Percentiles rank a stretch among this genome's conserved stretches.
phyloP scores from a whole-genome alignment of 129 eudicot species.

The Gnaphalium uliginosum region DNA sequence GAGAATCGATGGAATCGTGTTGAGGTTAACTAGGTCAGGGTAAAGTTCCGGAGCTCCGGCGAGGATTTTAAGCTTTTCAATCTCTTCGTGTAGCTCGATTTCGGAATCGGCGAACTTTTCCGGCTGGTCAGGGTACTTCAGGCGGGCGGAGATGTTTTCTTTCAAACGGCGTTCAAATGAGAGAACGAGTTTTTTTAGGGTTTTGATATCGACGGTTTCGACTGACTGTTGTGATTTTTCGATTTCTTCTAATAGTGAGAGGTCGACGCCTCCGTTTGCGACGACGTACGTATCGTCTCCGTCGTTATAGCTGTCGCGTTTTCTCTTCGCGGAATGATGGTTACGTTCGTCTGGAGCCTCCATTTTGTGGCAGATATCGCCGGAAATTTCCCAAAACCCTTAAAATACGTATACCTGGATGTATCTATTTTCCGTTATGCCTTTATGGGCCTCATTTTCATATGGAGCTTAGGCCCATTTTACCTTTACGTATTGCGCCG shows the following conservation, averaged over 20 bases:
- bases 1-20: constrained; percentile 64
- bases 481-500: too few species aligned
- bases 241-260: constrained; percentile 62
- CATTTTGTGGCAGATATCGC: constrained; percentile 32
- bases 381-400: constrained; percentile 35
- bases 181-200: constrained; percentile 79
- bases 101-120: constrained; percentile 98
- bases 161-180: constrained; percentile 87
- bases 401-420: not conserved
- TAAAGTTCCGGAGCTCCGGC: constrained; percentile 91
- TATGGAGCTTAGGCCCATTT: too few species aligned
- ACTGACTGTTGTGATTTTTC: constrained; percentile 61
- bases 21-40: constrained; percentile 70
- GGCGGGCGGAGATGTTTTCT: constrained; percentile 93
- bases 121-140: constrained; percentile 87
- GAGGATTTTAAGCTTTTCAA: constrained; percentile 85
- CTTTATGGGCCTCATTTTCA: constrained; percentile 20
- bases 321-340: constrained; percentile 53
- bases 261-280: constrained; percentile 45
- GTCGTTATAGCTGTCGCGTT: constrained; percentile 30
- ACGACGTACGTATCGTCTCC: constrained; percentile 15
- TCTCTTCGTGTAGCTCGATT: constrained; percentile 89
- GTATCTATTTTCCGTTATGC: not conserved
- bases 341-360: constrained; percentile 37
- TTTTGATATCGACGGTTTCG: constrained; percentile 80